These are phyloP conservation scores for Beta macrorhiza DNA, from an alignment of 179 eudicot species.

Conservation along the genomic window DNA sequence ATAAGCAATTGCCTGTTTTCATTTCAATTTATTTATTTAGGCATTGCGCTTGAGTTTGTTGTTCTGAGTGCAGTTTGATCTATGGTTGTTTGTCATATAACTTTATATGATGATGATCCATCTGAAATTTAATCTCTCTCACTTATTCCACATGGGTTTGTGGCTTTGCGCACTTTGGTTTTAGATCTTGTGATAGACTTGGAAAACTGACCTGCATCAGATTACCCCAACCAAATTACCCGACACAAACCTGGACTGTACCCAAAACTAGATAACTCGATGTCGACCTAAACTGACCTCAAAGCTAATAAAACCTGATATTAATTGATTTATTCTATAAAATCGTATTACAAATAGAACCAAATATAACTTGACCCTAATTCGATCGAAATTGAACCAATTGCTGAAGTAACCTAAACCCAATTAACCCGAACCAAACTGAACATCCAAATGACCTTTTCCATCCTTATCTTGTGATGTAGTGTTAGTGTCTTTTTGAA, in stretches of 20 bases:
- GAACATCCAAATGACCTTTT: neutral
- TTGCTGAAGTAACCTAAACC: neutral
- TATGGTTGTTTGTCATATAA: neutral
- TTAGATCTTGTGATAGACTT: neutral
- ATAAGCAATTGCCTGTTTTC: neutral
- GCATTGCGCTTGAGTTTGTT: neutral
- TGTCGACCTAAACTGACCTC: neutral
- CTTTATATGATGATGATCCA: too few relatives aligned
- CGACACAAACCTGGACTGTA: neutral
- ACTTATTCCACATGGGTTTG: neutral
- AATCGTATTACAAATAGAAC: neutral
- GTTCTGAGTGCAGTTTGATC: neutral
- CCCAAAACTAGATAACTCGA: neutral
- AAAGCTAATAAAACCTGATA: too few relatives aligned
- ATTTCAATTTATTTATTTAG: neutral
- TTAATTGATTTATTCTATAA: too few relatives aligned
- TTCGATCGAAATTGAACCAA: neutral
- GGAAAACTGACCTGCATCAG: neutral
- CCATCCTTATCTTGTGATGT: neutral
- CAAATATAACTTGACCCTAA: neutral
- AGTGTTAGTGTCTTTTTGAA: neutral
- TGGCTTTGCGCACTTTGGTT: neutral
- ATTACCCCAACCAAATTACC: neutral
- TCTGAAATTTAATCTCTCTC: neutral
- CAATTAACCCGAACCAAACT: neutral